Percentiles rank a stretch among this genome's conserved stretches.
phyloP scores from a whole-genome alignment of 768 basidiomycete genomes.

The Nevesoporus exiguus region DNA sequence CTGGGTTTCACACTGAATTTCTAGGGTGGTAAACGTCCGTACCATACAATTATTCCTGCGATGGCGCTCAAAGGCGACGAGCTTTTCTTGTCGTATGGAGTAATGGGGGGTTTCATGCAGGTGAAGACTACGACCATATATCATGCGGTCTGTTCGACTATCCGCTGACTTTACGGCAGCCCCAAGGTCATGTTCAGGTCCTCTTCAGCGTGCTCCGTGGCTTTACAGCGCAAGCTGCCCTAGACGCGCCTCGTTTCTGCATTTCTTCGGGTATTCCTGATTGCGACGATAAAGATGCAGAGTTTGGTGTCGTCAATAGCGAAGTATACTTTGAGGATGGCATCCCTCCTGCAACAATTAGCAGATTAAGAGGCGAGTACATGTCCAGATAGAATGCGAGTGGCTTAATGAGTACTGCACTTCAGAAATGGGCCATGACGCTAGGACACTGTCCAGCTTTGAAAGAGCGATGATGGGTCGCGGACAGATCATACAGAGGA shows the following conservation, averaged over 20 bases:
- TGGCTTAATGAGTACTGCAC: neutral
- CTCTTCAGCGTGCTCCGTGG: conserved; percentile 87
- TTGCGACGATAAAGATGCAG: conserved; percentile 41
- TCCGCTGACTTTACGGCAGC: conserved; percentile 40
- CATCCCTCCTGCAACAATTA: conserved; percentile 58
- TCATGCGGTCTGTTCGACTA: neutral
- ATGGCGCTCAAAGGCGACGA: conserved; percentile 76
- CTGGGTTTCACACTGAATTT: conserved; percentile 1
- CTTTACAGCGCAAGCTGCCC: conserved; percentile 80
- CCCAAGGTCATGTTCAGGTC: conserved; percentile 96
- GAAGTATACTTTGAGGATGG: conserved; percentile 90
- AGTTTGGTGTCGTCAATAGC: conserved; percentile 65
- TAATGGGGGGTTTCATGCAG: conserved; percentile 94
- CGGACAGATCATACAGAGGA: conserved; percentile 87
- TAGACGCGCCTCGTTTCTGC: conserved; percentile 95
- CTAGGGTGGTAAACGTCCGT: conserved; percentile 79
- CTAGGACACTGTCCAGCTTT: conserved; percentile 58
- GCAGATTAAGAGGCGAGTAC: conserved; percentile 60
- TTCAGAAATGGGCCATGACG: conserved; percentile 88
- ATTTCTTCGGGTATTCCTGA: conserved; percentile 84
- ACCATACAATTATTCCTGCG: conserved; percentile 95
- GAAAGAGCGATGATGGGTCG: conserved; percentile 67
- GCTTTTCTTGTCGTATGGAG: conserved; percentile 84
- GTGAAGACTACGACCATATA: conserved; percentile 31
- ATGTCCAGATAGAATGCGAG: neutral